Evolutionary conservation across 1,284 basidiomycete species (phyloP).

Genomic region (Sporisorium sorghi): DNA sequence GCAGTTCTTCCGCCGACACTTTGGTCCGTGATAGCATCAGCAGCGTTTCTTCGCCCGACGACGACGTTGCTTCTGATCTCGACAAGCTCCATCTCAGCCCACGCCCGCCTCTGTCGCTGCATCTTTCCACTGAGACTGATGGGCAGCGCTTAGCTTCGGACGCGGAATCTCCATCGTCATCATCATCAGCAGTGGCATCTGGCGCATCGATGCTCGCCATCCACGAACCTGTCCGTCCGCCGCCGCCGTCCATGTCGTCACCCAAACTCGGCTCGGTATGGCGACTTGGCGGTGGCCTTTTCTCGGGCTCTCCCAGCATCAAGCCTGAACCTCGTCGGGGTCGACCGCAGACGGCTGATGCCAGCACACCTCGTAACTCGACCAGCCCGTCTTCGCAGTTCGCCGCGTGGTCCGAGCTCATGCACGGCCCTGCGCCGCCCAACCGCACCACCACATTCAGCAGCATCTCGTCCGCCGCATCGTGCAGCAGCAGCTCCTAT

Average conservation of each 20-base stretch:
- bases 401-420: conserved; percentile 37
- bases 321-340: background rate
- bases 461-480: conserved; percentile 37
- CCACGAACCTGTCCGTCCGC: conserved; percentile 1
- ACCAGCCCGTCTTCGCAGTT: conserved; percentile 32
- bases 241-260: conserved; percentile 9
- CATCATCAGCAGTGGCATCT: conserved; percentile 5
- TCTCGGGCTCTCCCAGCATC: conserved; percentile 1
- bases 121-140: conserved; percentile 7
- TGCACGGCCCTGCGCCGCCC: conserved; percentile 22
- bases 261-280: conserved; percentile 11
- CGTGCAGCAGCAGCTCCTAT: conserved; percentile 21
- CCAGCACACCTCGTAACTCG: background rate
- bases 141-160: background rate
- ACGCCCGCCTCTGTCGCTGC: conserved; percentile 8
- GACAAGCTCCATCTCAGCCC: conserved; percentile 10
- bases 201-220: conserved; percentile 14
- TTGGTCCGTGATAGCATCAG: conserved; percentile 10
- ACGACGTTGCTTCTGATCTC: conserved; percentile 11
- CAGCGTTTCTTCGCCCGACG: no score
- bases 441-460: conserved; percentile 39
- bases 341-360: conserved; percentile 10
- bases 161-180: background rate
- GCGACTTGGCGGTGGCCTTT: conserved; percentile 25
- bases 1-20: conserved; percentile 21